These are phyloP conservation scores for Termitomyces sp. DNA, from an alignment of 768 basidiomycete genomes.

Conservation along the genomic window DNA sequence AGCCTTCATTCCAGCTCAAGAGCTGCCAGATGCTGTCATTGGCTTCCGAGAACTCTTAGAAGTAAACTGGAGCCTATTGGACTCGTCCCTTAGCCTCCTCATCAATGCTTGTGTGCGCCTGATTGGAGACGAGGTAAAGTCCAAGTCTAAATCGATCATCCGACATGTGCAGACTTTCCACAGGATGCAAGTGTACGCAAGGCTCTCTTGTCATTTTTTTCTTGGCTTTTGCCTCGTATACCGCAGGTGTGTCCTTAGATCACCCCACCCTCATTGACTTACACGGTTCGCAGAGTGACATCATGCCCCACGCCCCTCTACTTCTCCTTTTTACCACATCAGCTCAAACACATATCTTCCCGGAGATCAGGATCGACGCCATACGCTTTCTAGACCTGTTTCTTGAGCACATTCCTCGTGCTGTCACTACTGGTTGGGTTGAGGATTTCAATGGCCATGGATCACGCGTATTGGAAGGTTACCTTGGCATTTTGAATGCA, in stretches of 20 bases:
- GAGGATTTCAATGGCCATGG: conserved; percentile 49
- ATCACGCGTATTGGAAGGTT: conserved; percentile 69
- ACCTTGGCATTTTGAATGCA: conserved; percentile 73
- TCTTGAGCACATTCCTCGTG: conserved; percentile 63
- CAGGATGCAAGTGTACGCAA: conserved; percentile 84
- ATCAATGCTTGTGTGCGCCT: conserved; percentile 63
- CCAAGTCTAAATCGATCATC: not conserved
- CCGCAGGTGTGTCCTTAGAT: conserved; percentile 32
- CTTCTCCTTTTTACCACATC: conserved; percentile 86
- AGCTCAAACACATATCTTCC: conserved; percentile 92
- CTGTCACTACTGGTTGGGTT: conserved; percentile 69
- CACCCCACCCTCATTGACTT: not conserved
- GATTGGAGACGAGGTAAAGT: conserved; percentile 76
- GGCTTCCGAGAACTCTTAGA: conserved; percentile 74
- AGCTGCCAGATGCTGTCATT: conserved; percentile 58
- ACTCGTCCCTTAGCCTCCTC: conserved; percentile 48
- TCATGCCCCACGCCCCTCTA: conserved; percentile 70
- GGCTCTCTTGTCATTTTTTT: conserved; percentile 60
- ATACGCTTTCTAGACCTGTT: conserved; percentile 76
- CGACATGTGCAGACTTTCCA: conserved; percentile 8
- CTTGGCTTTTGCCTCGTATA: conserved; percentile 69
- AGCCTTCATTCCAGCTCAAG: not conserved
- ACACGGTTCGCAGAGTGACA: conserved; percentile 46
- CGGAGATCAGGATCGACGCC: conserved; percentile 90
- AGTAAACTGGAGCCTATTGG: conserved; percentile 52